Conservation (phyloP, 2,329 filamentous ascomycete species). For the Pseudopithomyces chartarum region DNA sequence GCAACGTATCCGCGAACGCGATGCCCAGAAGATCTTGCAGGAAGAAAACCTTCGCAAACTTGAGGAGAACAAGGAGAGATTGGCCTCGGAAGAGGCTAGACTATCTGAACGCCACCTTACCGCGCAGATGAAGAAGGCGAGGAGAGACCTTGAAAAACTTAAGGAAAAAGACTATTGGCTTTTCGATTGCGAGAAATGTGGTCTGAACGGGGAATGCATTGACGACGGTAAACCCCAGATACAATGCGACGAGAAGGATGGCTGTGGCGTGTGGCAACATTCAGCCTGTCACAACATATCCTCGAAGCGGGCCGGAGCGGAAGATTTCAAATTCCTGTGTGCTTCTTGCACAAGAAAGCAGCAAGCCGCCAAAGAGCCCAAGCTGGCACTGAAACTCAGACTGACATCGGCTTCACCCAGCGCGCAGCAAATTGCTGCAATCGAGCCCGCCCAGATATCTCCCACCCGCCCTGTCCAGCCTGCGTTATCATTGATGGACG, state of each 20-base stretch:
- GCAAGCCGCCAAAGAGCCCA: conserved; percentile 65
- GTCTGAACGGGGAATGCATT: conserved; percentile 81
- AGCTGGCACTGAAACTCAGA: conserved; percentile 66
- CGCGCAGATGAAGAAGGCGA: conserved; percentile 78
- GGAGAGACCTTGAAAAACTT: conserved; percentile 75
- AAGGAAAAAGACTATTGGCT: conserved; percentile 80
- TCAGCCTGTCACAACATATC: conserved; percentile 86
- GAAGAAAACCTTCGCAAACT: conserved; percentile 82
- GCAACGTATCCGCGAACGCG: conserved; percentile 82
- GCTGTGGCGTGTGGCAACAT: conserved; percentile 95
- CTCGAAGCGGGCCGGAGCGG: conserved; percentile 81
- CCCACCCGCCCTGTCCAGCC: conserved; percentile 26
- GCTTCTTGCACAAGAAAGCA: conserved; percentile 73
- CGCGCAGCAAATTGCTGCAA: conserved; percentile 11
- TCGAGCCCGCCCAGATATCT: not conserved
- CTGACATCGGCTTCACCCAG: conserved; percentile 57
- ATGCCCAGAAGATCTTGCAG: conserved; percentile 79
- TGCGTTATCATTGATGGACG: conserved; percentile 44
- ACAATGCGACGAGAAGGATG: conserved; percentile 72
- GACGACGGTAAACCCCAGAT: conserved; percentile 95
- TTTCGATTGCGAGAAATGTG: conserved; percentile 90
- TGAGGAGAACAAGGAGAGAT: conserved; percentile 73
- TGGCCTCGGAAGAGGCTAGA: conserved; percentile 52
- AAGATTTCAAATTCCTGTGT: conserved; percentile 91
- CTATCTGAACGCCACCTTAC: conserved; percentile 81